A percentile compares a stretch with the other conserved stretches of the same genome.
Evolutionary conservation across 2,329 filamentous ascomycete genomes (phyloP).

Genomic region (Apiospora phragmitis): DNA sequence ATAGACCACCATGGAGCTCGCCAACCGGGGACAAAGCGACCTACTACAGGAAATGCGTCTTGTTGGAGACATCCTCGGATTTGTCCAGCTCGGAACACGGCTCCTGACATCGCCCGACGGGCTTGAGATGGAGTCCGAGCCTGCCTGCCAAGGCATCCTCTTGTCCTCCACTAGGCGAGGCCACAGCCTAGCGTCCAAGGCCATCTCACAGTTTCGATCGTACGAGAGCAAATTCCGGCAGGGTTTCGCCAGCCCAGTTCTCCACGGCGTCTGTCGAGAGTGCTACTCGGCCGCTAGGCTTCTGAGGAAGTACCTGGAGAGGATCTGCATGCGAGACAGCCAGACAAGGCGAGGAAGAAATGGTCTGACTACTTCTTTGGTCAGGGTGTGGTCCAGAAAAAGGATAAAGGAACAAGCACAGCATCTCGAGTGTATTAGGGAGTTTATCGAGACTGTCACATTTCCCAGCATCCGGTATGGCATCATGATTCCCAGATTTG

Average conservation of each 20-base stretch:
- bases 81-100: neutral
- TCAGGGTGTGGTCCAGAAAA: neutral
- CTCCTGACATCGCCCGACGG: neutral
- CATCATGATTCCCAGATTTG: too few species aligned
- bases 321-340: too few species aligned
- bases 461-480: neutral
- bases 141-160: neutral
- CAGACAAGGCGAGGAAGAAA: neutral
- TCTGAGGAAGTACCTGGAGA: neutral
- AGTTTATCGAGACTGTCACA: neutral
- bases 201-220: neutral
- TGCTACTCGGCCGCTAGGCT: neutral
- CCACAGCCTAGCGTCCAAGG: neutral
- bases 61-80: neutral
- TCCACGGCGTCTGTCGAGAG: neutral
- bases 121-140: neutral
- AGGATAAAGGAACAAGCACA: neutral
- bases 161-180: too few species aligned
- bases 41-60: neutral
- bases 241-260: neutral
- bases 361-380: neutral
- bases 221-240: neutral
- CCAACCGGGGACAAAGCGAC: neutral
- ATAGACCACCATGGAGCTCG: neutral
- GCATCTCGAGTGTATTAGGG: neutral